Percentiles rank a stretch among this genome's conserved stretches.
Conservation (phyloP, 1,139 yeast species). For the Yamadazyma oceani region DNA sequence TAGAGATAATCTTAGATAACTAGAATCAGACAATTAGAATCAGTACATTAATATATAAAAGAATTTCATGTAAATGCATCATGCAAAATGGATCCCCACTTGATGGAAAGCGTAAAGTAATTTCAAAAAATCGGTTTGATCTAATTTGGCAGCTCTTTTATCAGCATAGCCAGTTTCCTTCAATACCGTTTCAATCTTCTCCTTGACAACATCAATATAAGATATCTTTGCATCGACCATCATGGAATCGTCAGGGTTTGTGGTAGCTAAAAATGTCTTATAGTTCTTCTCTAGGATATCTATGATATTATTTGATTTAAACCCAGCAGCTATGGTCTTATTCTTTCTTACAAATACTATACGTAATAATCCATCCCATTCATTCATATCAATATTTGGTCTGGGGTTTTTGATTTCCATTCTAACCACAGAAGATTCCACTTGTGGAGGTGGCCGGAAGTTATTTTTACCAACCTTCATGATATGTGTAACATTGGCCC, state of each 20-base stretch:
- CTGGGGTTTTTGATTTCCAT: conserved; percentile 89
- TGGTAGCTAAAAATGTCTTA: conserved; percentile 69
- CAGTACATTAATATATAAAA: no score
- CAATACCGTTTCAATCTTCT: conserved; percentile 65
- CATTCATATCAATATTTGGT: conserved; percentile 87
- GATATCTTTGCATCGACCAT: conserved; percentile 50
- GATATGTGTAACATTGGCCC: conserved; percentile 97
- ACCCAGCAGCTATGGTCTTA: conserved; percentile 90
- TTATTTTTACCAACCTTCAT: conserved; percentile 98
- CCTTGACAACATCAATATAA: conserved; percentile 50
- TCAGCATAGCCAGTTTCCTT: conserved; percentile 77
- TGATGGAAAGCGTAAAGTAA: conserved; percentile 92
- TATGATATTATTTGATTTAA: conserved; percentile 78
- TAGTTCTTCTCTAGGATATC: conserved; percentile 87
- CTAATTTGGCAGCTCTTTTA: conserved; percentile 90
- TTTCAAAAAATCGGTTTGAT: conserved; percentile 89
- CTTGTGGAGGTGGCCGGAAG: conserved; percentile 98
- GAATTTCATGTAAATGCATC: conserved; percentile 15
- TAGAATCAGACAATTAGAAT: no score
- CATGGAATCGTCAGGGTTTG: conserved; percentile 51
- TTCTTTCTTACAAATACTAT: conserved; percentile 91
- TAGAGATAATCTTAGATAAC: conserved; percentile 28
- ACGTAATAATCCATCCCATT: conserved; percentile 95
- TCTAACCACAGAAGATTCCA: conserved; percentile 93
- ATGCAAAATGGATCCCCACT: conserved; percentile 96